These are phyloP conservation scores for Alternaria longipes DNA, from an alignment of 2,329 filamentous ascomycete species.

Conservation along the genomic window DNA sequence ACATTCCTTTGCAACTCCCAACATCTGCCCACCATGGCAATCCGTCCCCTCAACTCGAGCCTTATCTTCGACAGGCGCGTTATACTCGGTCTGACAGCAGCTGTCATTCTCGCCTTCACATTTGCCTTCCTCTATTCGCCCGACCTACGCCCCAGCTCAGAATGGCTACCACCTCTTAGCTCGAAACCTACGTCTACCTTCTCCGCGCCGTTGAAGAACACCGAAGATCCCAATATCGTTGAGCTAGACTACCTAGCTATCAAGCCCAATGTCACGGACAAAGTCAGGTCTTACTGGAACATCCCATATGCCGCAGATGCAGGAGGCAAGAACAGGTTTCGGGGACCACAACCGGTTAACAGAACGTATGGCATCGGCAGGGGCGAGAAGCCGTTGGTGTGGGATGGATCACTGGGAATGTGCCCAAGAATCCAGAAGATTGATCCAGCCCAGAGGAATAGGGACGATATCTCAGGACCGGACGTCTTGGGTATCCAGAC, in stretches of 20 bases:
- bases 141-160: conserved; percentile 31
- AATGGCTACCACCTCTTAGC: conserved; percentile 39
- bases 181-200: conserved; percentile 34
- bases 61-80: conserved; percentile 41
- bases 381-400: conserved; percentile 36
- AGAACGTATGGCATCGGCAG: conserved; percentile 36
- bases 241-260: conserved; percentile 45
- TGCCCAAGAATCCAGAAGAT: conserved; percentile 49
- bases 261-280: conserved; percentile 40
- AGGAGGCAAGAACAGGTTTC: conserved; percentile 41
- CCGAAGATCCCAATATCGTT: conserved; percentile 39
- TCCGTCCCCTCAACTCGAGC: conserved; percentile 36
- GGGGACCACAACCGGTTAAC: conserved; percentile 43
- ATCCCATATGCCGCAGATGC: conserved; percentile 46
- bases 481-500: conserved; percentile 40
- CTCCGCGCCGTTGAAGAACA: conserved; percentile 34
- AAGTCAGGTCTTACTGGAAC: conserved; percentile 44
- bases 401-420: conserved; percentile 44
- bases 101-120: conserved; percentile 35
- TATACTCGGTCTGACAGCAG: conserved; percentile 30
- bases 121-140: conserved; percentile 41
- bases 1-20: conserved; percentile 15
- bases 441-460: conserved; percentile 35
- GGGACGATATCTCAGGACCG: conserved; percentile 37
- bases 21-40: conserved; percentile 23